Base-by-base conservation (phyloP, 2,329 filamentous ascomycete genomes). In the Mariannaea sp. region DNA sequence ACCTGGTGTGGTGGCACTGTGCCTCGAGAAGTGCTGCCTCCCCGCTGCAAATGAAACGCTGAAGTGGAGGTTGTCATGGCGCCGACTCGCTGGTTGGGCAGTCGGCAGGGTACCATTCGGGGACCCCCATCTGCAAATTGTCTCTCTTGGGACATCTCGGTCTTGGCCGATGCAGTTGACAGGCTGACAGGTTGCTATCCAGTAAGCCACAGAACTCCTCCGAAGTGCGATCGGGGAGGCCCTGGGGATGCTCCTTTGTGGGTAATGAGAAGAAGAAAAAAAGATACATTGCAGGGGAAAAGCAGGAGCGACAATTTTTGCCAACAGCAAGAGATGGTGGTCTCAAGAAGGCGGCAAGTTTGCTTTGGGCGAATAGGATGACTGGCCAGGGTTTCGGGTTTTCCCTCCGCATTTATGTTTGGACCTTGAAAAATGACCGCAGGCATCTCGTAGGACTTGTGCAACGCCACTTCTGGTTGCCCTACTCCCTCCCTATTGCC, bases 181-280 rank as follows among this genome's bases (percentile, higher is more conserved):
- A 39, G 46, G 54, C 59, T 63, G 59, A 60, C 41, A 29, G 29
- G 44, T 13, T 45, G 51, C 36, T 49, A 35, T 56, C 36, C 59
- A 64, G 61, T 58, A 62, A 65, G 62, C 62, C 56, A 64, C 59
- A 57, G 43, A 61, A 57, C 57, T 58, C 56, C 44, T 51, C 50
- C 40, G 45, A 42, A 36, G 45, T 51, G 26, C 42, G 53, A 56
- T 55, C 46, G 47, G 47, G 53, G 48, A 39, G 40, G 27, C 44
- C 29, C 44, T 58, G 53, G 43, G 22, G 45, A 42, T 42, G 48
- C 42, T 53, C 41, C 26, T 35, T 36, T 49, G 54, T 40, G 59
- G 40, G 42, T 47, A 14, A 35, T 20, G 33, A 14, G 47, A 43
- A 51, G 46, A 48, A 20, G 41, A 40, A 32, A 50, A 38, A 16